A percentile compares a stretch with the other conserved stretches of the same genome.
phyloP scores from a whole-genome alignment of 495 filamentous ascomycete genomes.

The Xylaria palmicola region DNA sequence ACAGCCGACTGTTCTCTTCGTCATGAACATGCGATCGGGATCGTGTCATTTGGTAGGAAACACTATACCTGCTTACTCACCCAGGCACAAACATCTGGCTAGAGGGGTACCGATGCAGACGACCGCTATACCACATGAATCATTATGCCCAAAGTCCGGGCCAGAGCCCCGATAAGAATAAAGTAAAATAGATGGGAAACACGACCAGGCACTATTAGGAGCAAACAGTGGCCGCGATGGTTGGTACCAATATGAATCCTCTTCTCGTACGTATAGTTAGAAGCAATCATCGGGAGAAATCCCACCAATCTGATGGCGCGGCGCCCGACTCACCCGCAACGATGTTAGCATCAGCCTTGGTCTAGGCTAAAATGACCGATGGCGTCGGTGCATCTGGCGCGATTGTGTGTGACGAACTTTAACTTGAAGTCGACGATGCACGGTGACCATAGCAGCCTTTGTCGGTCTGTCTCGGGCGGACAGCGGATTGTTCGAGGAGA shows the following conservation, averaged over 20 bases:
- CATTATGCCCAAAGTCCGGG: not conserved
- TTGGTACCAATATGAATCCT: not conserved
- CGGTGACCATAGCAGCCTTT: not conserved
- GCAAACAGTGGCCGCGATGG: not conserved
- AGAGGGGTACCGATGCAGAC: not conserved
- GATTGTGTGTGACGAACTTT: not conserved
- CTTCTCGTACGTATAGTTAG: conserved; percentile 1
- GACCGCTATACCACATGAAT: too few species aligned
- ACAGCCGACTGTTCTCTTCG: not conserved
- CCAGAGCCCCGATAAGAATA: too few species aligned
- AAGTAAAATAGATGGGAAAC: not conserved
- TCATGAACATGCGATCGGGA: not conserved
- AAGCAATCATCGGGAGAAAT: not conserved
- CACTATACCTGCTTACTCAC: not conserved
- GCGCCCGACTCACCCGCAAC: not conserved
- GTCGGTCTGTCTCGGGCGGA: conserved; percentile 4
- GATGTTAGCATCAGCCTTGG: not conserved
- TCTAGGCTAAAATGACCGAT: conserved; percentile 4
- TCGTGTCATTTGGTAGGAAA: not conserved
- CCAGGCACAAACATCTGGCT: not conserved
- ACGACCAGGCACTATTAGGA: not conserved
- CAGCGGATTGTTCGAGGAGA: not conserved
- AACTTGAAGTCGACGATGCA: not conserved
- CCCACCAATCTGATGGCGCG: conserved; percentile 7
- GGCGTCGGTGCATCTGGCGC: not conserved